phyloP scores from a whole-genome alignment of 2,329 filamentous ascomycete species.

The Catunica adiposa region DNA sequence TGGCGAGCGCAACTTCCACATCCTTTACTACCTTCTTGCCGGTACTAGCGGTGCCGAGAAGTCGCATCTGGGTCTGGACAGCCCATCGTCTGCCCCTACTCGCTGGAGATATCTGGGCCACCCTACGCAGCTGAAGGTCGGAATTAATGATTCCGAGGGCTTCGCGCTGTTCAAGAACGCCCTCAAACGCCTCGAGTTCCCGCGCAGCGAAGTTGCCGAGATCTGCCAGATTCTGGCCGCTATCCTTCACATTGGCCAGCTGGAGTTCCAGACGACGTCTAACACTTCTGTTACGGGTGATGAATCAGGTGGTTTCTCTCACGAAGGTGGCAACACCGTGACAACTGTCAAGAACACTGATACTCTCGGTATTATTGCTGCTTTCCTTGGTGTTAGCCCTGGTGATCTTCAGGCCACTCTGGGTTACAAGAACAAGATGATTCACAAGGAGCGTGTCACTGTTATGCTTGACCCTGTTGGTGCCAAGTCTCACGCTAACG shows the following conservation, averaged over 20 bases:
- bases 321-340: constrained; percentile 74
- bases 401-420: constrained; percentile 73
- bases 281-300: constrained; percentile 65
- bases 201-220: constrained; percentile 82
- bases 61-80: constrained; percentile 55
- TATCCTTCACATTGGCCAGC: constrained; percentile 93
- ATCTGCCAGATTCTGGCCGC: constrained; percentile 88
- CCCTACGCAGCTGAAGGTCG: constrained; percentile 89
- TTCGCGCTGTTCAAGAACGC: constrained; percentile 98
- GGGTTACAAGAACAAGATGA: constrained; percentile 91
- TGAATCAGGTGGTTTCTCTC: constrained; percentile 90
- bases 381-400: constrained; percentile 78
- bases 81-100: constrained; percentile 41
- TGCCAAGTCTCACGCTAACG: constrained; percentile 80
- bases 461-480: constrained; percentile 92
- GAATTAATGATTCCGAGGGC: constrained; percentile 87
- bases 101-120: constrained; percentile 95
- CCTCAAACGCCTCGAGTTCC: constrained; percentile 83
- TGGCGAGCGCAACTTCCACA: constrained; percentile 90
- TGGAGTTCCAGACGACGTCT: constrained; percentile 76
- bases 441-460: constrained; percentile 91
- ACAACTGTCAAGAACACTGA: constrained; percentile 92
- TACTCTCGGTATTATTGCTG: constrained; percentile 66
- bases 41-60: constrained; percentile 87
- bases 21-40: constrained; percentile 85